Evolutionary conservation across 2,329 filamentous ascomycete species (phyloP).

Genomic region (Domatiomyces globalis): DNA sequence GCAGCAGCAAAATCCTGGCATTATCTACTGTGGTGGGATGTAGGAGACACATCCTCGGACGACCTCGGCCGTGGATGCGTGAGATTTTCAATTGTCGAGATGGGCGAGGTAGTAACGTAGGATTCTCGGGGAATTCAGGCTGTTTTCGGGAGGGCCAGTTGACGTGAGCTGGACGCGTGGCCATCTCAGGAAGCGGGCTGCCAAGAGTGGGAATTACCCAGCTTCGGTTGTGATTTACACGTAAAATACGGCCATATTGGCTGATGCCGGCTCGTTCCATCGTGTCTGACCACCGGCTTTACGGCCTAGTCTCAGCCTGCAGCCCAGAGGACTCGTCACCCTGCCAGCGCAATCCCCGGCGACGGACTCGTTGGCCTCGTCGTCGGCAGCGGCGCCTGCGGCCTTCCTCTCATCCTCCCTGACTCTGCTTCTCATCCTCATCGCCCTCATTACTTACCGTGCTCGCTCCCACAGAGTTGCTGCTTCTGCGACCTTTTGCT

Average conservation of each 20-base stretch:
- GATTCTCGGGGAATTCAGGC: background rate
- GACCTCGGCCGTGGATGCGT: too few species aligned
- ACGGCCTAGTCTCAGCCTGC: background rate
- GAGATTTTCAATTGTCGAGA: background rate
- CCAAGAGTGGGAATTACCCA: background rate
- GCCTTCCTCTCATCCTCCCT: background rate
- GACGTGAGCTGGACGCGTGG: background rate
- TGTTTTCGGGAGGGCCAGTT: background rate
- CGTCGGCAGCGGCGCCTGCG: too few species aligned
- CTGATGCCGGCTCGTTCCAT: background rate
- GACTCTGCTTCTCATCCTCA: background rate
- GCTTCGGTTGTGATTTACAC: background rate
- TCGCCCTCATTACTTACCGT: background rate
- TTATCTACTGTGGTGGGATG: too few species aligned
- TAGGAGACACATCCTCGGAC: too few species aligned
- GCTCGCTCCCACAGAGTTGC: background rate
- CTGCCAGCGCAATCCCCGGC: background rate
- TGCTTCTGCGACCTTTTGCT: background rate
- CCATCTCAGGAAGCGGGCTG: background rate
- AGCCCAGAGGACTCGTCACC: background rate
- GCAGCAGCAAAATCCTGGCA: too few species aligned
- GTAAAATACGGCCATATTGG: background rate
- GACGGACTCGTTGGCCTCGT: background rate
- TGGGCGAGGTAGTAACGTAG: background rate
- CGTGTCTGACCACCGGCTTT: background rate